A percentile compares a stretch with the other conserved stretches of the same genome.
Evolutionary conservation across 1,284 basidiomycete species (phyloP).

Genomic region (Puccinia sorghi): DNA sequence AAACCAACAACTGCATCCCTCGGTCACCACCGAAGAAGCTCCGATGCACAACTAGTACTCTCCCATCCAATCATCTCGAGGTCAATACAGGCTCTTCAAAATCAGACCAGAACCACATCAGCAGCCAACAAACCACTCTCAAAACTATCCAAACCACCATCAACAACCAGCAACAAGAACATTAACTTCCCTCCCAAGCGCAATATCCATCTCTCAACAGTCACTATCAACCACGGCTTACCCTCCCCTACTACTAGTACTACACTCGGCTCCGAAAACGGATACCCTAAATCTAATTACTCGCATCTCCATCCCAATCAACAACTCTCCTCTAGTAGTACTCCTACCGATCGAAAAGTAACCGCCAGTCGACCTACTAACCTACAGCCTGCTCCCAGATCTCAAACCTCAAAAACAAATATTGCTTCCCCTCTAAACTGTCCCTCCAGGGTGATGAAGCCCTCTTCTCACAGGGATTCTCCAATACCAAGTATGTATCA

Average conservation of each 20-base stretch:
- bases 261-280: neutral
- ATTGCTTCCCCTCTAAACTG: neutral
- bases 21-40: neutral
- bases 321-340: too few species aligned
- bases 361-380: neutral
- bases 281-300: neutral
- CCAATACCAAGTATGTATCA: neutral
- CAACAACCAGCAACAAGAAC: neutral
- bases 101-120: neutral
- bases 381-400: too few species aligned
- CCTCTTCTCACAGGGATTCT: neutral
- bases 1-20: too few species aligned
- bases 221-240: conserved; percentile 22
- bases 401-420: neutral
- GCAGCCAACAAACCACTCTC: neutral
- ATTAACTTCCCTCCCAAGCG: too few species aligned
- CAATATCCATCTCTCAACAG: neutral
- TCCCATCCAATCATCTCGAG: conserved; percentile 12
- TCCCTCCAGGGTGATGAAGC: neutral
- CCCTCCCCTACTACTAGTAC: conserved; percentile 27
- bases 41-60: neutral
- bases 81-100: neutral
- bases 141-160: neutral
- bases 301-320: conserved; percentile 9
- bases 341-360: neutral